phyloP scores from a whole-genome alignment of 2,329 filamentous ascomycete genomes.

The Zalaria sp. region DNA sequence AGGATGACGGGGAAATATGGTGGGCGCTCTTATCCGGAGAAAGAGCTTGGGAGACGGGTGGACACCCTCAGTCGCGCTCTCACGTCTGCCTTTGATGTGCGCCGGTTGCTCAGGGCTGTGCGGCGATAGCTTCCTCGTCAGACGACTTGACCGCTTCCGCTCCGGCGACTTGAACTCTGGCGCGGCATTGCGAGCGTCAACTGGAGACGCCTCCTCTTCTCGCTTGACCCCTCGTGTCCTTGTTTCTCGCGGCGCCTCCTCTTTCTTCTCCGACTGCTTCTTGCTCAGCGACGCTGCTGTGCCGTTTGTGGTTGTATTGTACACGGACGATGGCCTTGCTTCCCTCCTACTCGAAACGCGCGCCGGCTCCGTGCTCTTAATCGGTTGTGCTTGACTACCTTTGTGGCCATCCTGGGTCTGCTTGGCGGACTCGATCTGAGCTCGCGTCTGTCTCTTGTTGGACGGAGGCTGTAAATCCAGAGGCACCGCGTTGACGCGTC shows the following conservation, averaged over 20 bases:
- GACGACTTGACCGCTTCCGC: background rate
- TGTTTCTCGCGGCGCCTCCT: background rate
- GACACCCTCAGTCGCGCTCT: no score
- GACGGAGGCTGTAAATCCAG: conserved; percentile 32
- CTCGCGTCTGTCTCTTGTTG: conserved; percentile 31
- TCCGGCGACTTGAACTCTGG: background rate
- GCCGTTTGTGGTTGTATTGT: no score
- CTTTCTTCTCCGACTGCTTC: no score
- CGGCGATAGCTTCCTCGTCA: no score
- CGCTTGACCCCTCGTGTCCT: background rate
- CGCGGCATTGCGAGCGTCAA: background rate
- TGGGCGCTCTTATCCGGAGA: conserved; percentile 11
- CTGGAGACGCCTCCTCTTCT: background rate
- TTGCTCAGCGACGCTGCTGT: no score
- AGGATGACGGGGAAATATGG: conserved; percentile 16
- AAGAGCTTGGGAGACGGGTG: conserved; percentile 12
- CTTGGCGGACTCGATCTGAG: conserved; percentile 9
- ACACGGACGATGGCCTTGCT: background rate
- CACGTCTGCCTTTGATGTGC: no score
- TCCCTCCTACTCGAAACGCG: background rate
- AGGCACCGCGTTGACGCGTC: conserved; percentile 39
- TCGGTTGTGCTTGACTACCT: background rate
- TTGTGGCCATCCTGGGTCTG: background rate
- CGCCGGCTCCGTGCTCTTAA: background rate
- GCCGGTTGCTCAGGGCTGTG: no score